Conservation (phyloP, 345 rosid species). For the Linum usitatissimum region DNA sequence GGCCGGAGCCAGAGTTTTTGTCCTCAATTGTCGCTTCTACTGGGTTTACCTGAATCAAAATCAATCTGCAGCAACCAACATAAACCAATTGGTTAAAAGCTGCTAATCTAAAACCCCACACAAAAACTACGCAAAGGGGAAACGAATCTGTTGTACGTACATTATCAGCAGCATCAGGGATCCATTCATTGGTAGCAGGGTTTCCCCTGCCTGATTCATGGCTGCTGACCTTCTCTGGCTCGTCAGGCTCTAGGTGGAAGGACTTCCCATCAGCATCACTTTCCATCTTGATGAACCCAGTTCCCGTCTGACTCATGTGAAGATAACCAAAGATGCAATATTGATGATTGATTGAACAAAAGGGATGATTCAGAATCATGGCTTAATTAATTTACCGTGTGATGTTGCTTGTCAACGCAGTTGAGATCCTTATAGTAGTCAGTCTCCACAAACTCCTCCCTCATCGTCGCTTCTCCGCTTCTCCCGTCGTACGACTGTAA, state of each 20-base stretch:
- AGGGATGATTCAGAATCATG: not conserved
- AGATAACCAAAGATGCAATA: not conserved
- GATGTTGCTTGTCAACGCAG: constrained; percentile 52
- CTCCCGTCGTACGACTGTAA: constrained; percentile 10
- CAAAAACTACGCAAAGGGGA: not conserved
- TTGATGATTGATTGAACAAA: not conserved
- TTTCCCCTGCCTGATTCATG: constrained; percentile 50
- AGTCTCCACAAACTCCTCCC: constrained; percentile 54
- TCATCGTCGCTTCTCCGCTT: constrained; percentile 10
- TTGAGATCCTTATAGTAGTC: constrained; percentile 54
- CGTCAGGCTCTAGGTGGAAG: constrained; percentile 30
- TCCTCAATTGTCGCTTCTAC: constrained; percentile 43
- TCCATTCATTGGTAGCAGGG: constrained; percentile 72
- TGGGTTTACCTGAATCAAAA: constrained; percentile 45
- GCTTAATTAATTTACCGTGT: constrained; percentile 26
- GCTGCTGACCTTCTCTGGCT: not conserved
- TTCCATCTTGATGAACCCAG: constrained; percentile 52
- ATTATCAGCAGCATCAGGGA: constrained; percentile 31
- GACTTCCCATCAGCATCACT: constrained; percentile 11
- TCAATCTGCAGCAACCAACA: constrained; percentile 19
- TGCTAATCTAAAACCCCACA: not conserved
- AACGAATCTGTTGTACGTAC: constrained; percentile 13
- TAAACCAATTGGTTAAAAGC: not conserved
- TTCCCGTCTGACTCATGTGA: constrained; percentile 42
- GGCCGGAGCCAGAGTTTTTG: not conserved